Conservation (phyloP, 305 asterid genomes). For the Fraxinus greggii region DNA sequence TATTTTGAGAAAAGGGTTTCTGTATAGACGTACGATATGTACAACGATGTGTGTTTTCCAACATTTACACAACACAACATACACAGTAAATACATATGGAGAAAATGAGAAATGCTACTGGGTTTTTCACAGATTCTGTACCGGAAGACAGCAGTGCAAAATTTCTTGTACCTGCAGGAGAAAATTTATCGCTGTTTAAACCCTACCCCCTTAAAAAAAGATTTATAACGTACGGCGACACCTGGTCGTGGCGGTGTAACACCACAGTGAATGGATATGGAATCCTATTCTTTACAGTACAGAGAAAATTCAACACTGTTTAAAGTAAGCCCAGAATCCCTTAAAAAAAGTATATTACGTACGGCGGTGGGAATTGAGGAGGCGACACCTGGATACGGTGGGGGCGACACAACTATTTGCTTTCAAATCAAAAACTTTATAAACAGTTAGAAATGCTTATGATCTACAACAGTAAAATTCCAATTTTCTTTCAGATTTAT, state of each 20-base stretch:
- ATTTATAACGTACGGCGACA: background rate
- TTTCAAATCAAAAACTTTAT: conserved; percentile 12
- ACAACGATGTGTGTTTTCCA: conserved; percentile 34
- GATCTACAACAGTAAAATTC: background rate
- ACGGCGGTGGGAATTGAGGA: background rate
- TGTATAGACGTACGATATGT: conserved; percentile 6
- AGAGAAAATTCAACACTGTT: background rate
- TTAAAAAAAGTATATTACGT: background rate
- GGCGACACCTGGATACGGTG: background rate
- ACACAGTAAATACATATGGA: conserved; percentile 30
- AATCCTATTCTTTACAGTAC: background rate
- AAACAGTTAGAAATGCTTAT: background rate
- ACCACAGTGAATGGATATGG: background rate
- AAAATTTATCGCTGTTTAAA: background rate
- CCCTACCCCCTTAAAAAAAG: background rate
- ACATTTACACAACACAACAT: conserved; percentile 28
- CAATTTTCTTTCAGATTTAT: background rate
- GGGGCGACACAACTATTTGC: background rate
- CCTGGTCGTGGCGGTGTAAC: background rate
- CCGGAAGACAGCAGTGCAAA: no score
- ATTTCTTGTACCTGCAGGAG: background rate
- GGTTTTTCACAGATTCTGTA: no score
- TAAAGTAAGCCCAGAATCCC: background rate
- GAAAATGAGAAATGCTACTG: no score
- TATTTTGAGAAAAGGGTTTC: conserved; percentile 22